Percentiles rank a stretch among this genome's conserved stretches.
These are phyloP conservation scores for Austroboletus eburneus DNA, from an alignment of 768 basidiomycete genomes.

Conservation along the genomic window DNA sequence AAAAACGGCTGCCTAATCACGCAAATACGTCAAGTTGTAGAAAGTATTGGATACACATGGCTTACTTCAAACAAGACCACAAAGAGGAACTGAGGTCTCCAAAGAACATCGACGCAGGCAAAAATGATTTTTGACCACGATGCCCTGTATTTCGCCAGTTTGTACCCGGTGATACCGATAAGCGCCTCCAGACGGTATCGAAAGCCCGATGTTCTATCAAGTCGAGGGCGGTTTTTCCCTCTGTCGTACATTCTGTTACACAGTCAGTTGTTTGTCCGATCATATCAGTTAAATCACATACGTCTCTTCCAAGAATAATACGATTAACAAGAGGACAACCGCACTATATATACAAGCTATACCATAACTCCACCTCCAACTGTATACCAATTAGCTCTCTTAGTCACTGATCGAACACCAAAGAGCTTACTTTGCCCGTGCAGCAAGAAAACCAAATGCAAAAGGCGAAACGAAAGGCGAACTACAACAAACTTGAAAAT, in stretches of 20 bases:
- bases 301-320: conserved; percentile 50
- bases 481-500: conserved; percentile 24
- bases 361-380: conserved; percentile 52
- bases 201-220: conserved; percentile 27
- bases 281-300: conserved; percentile 16
- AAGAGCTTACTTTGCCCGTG: conserved; percentile 24
- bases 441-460: conserved; percentile 27
- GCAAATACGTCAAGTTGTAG: neutral
- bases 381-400: conserved; percentile 11
- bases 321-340: conserved; percentile 44
- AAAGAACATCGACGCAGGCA: conserved; percentile 38
- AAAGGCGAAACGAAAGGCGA: conserved; percentile 30
- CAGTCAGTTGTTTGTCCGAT: neutral
- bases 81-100: conserved; percentile 46
- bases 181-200: conserved; percentile 43
- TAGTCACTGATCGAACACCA: no score
- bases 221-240: conserved; percentile 31
- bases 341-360: conserved; percentile 46
- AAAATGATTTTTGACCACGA: conserved; percentile 34
- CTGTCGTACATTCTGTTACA: conserved; percentile 45
- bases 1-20: conserved; percentile 37
- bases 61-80: conserved; percentile 38
- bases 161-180: conserved; percentile 44
- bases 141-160: conserved; percentile 43
- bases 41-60: neutral